phyloP scores from a whole-genome alignment of 2,329 filamentous ascomycete species.

The Colletotrichum sp. region DNA sequence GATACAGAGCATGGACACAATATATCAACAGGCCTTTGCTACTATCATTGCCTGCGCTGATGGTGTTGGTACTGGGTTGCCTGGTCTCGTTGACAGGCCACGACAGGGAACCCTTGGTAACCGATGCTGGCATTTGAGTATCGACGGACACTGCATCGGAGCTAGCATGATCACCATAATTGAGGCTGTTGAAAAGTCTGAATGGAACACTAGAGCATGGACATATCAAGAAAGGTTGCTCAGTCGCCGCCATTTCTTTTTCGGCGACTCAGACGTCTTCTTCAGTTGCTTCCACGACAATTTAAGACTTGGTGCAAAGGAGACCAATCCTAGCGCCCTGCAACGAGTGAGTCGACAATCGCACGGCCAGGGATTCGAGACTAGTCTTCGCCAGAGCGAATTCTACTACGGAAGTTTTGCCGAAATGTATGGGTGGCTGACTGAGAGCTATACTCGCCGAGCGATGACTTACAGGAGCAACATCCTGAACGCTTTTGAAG shows the following conservation, averaged over 20 bases:
- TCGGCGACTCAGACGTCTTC: not conserved
- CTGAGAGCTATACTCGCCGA: not conserved
- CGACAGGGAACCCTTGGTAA: not conserved
- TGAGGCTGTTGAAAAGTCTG: not conserved
- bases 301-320: not conserved
- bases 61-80: not conserved
- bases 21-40: not conserved
- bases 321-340: not conserved
- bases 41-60: not conserved
- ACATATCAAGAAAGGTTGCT: not conserved
- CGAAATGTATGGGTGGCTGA: not conserved
- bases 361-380: not conserved
- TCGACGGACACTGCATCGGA: not conserved
- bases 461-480: not conserved
- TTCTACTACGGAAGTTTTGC: not conserved
- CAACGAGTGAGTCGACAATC: not conserved
- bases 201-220: not conserved
- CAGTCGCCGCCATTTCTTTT: not conserved
- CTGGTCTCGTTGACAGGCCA: not conserved
- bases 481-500: not conserved
- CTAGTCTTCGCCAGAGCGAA: not conserved
- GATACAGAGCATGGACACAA: not conserved
- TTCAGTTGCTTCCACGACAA: not conserved
- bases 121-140: not conserved
- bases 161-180: not conserved